Evolutionary conservation across 2,329 filamentous ascomycete species (phyloP), one percentile per base, ranked within the genome.

Genomic region (Plectosphaerella sp.): DNA sequence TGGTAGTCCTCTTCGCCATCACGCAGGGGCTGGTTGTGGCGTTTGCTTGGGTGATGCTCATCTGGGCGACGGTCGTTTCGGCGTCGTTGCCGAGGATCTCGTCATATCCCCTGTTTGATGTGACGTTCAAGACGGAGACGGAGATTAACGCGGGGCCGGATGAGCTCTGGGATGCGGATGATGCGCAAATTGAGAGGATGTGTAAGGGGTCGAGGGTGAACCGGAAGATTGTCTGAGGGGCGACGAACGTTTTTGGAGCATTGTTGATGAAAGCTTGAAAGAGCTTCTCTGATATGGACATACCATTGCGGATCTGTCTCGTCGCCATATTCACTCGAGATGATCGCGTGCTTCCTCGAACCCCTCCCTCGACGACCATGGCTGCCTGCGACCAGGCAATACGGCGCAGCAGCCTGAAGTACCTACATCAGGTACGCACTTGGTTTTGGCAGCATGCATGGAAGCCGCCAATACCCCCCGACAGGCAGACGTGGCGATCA

Each of bases 91-190:
- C 48, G 15, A 10, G 11, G 24, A 53, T 49, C 8, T 51, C 52
- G 15, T 51, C 52, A 15, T 57, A 50, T 46, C 50, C 52, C 9
- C 36, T 50, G 8, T 47, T 49, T 11, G 51, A 56, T 37, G 37
- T 48, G n/a, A 11, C 43, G n/a, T 56, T 53, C 47, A 47, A 47
- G 45, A 36, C 45, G 28, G 45, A 4, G 45, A 15, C 33, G 5
- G 45, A 47, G 12, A 47, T 36, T 7, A 8, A 46, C 16, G 45
- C 28, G n/a, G 25, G 15, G 45, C 45, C 15, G 7, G 33, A 36
- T 14, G 45, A 46, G 11, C 12, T 36, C 4, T 20, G 24, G 16
- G n/a, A 47, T 36, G 45, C 45, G 15, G 45, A 35, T 9, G 45
- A 47, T 47, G 14, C 28, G 12, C 6, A 36, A 5, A 36, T 36